phyloP scores from a whole-genome alignment of 331 rosid genomes.

The Pyrus hybrid region DNA sequence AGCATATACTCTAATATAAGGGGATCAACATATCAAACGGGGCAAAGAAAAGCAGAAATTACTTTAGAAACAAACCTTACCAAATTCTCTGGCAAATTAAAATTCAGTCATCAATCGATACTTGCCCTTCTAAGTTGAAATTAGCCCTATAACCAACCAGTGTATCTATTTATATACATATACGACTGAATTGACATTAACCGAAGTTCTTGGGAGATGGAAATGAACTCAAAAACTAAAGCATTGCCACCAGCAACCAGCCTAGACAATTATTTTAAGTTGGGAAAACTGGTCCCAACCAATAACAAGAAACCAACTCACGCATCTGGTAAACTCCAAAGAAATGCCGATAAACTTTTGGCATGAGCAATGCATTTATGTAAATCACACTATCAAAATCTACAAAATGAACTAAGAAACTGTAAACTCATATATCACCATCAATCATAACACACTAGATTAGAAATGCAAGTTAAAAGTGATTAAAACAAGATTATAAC shows the following conservation, averaged over 20 bases:
- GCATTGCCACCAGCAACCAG: not conserved
- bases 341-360: not conserved
- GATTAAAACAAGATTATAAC: slow-evolving; percentile 24
- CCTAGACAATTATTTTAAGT: not conserved
- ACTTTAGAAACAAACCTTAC: too few species aligned
- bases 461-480: not conserved
- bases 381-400: not conserved
- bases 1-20: too few species aligned
- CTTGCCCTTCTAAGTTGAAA: not conserved
- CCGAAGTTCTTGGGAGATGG: not conserved
- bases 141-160: not conserved
- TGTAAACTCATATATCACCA: not conserved
- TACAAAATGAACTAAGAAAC: not conserved
- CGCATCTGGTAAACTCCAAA: too few species aligned
- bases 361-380: not conserved
- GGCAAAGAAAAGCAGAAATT: too few species aligned
- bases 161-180: not conserved
- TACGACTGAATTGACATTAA: not conserved
- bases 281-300: not conserved
- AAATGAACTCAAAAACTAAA: not conserved
- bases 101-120: too few species aligned
- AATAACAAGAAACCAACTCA: too few species aligned
- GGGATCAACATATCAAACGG: too few species aligned
- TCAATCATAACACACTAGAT: not conserved
- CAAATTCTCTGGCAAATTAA: too few species aligned